Base-by-base conservation (phyloP, 2,329 filamentous ascomycete genomes). In the Karstenula rhodostoma region DNA sequence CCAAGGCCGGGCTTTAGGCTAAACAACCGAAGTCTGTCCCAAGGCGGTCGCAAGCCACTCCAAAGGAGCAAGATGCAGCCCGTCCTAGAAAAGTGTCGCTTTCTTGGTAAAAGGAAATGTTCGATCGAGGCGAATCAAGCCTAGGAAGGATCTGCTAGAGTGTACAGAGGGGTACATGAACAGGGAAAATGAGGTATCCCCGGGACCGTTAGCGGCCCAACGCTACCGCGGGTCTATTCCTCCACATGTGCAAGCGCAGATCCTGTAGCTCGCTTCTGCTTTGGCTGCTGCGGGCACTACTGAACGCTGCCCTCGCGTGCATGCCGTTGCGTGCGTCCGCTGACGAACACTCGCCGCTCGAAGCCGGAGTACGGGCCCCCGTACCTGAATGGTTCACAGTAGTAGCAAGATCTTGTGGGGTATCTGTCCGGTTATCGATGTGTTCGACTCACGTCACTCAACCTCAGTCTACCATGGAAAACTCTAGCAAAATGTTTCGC, bases 181-280 rank as follows among this genome's bases (percentile, higher is more conserved):
- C 51, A 59, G 52, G 54, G 52, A 33, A 44, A 49, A 60, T 58
- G 61, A 67, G 57, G 60, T 62, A 65, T n/a, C 60, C 67, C 70
- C 13, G 64, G 68, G 67, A 54, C 60, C 58, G 25, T 40, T 35
- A 8, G 37, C 19, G 62, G 59, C 62, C 66, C 63, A 65, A 63
- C 60, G 61, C 59, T 65, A 25, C 23, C 33, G 46, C 59, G 61
- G 62, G 4, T 32, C 4, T 32, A 64, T 61, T 63, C 74, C 70
- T 67, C 72, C 72, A 74, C 69, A 66, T 69, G 62, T 67, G 54
- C 66, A 66, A 66, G 61, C 59, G 68, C 63, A 69, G 72, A 72
- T 74, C 69, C 59, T 64, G 66, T 62, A 63, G 56, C 64, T 69
- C 62, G 62, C 62, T 71, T 67, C 66, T 63, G 46, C 57, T 63